These are phyloP conservation scores for Leccinum uliginosum DNA, from an alignment of 768 basidiomycete species.

Conservation along the genomic window DNA sequence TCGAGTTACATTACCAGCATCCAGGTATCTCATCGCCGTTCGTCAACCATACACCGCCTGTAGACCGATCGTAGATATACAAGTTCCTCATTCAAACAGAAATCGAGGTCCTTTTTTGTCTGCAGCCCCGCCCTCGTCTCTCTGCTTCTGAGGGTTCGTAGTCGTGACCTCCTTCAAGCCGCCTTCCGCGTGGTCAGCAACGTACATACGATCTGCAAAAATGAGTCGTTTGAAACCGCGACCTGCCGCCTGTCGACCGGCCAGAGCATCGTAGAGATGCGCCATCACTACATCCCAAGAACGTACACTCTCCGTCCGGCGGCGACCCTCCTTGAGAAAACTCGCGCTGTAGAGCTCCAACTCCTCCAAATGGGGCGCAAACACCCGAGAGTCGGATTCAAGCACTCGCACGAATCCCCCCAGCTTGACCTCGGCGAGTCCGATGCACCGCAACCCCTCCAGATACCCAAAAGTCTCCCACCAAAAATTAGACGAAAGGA, in stretches of 20 bases:
- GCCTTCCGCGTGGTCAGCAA: conserved; percentile 1
- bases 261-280: conserved; percentile 19
- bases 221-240: conserved; percentile 10
- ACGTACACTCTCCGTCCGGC: not conserved
- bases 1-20: not conserved
- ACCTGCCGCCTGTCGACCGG: conserved; percentile 8
- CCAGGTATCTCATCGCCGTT: not conserved
- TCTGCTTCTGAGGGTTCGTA: not conserved
- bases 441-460: conserved; percentile 11
- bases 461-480: conserved; percentile 13
- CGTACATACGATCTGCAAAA: conserved; percentile 9
- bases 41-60: not conserved
- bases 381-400: conserved; percentile 1
- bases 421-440: conserved; percentile 4
- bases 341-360: conserved; percentile 5
- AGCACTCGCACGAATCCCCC: conserved; percentile 9
- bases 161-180: conserved; percentile 2
- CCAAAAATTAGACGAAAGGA: conserved; percentile 17
- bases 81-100: not conserved
- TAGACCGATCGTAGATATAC: not conserved
- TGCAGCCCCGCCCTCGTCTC: not conserved
- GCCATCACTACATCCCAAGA: not conserved
- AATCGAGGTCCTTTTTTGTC: not conserved
- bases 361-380: conserved; percentile 15
- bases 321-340: conserved; percentile 10